phyloP scores from a whole-genome alignment of 1,284 basidiomycete species.

The Ceratobasidium sp. region DNA sequence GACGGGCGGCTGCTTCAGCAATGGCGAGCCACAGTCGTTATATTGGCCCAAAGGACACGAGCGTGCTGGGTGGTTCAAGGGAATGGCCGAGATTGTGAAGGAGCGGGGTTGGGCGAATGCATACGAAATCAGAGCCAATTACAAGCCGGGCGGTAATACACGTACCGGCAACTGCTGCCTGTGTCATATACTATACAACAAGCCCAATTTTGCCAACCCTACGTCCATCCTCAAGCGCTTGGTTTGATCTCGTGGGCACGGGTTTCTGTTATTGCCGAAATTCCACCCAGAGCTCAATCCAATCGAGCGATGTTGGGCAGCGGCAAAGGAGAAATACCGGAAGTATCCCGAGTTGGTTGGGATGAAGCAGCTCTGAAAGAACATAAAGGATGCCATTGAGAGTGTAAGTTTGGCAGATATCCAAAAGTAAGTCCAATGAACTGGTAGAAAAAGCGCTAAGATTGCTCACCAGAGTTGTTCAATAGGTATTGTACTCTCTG shows the following conservation, averaged over 20 bases:
- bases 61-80: conserved; percentile 21
- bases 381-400: conserved; percentile 32
- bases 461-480: too few species aligned
- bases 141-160: background rate
- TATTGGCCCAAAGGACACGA: conserved; percentile 58
- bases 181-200: conserved; percentile 37
- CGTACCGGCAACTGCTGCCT: conserved; percentile 38
- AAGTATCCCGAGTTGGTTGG: conserved; percentile 12
- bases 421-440: conserved; percentile 12
- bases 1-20: conserved; percentile 52
- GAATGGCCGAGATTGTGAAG: conserved; percentile 24
- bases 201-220: conserved; percentile 45
- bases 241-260: conserved; percentile 26
- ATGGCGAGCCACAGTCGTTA: conserved; percentile 57
- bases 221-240: conserved; percentile 40
- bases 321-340: conserved; percentile 41
- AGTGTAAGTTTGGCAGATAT: conserved; percentile 15
- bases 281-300: conserved; percentile 47
- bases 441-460: too few species aligned
- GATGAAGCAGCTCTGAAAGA: conserved; percentile 15
- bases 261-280: conserved; percentile 45
- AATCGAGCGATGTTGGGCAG: conserved; percentile 48
- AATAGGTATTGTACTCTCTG: too few species aligned
- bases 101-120: conserved; percentile 17
- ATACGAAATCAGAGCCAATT: conserved; percentile 29